Conservation (phyloP, 768 basidiomycete species). For the Termitomyces sp. region DNA sequence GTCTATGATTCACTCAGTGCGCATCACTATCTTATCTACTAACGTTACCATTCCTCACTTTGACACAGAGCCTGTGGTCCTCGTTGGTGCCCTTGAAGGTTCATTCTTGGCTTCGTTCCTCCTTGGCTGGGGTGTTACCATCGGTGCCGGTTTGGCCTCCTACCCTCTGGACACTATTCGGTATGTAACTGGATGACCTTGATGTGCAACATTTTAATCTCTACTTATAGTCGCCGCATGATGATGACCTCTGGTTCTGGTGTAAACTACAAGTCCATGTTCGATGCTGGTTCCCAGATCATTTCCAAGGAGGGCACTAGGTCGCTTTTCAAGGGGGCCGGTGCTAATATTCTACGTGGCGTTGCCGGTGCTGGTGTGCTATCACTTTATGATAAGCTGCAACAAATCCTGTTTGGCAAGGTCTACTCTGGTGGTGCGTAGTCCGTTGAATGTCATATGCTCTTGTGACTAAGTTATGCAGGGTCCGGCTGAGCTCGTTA, state of each 20-base stretch:
- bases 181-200: constrained; percentile 28
- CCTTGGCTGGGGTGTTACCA: constrained; percentile 99
- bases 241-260: constrained; percentile 99
- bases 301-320: constrained; percentile 91
- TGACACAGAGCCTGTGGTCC: constrained; percentile 84
- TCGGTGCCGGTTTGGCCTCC: constrained; percentile 98
- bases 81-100: constrained; percentile 91
- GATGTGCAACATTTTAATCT: constrained; percentile 9
- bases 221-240: constrained; percentile 88
- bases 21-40: constrained; percentile 24
- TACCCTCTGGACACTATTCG: constrained; percentile 92
- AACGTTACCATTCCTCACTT: constrained; percentile 17
- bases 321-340: constrained; percentile 99
- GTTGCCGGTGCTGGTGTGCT: constrained; percentile 99
- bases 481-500: constrained; percentile 40
- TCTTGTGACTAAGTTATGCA: constrained; percentile 11
- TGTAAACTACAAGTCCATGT: constrained; percentile 99
- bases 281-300: constrained; percentile 91
- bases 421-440: constrained; percentile 91
- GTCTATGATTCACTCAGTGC: constrained; percentile 89
- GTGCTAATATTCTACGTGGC: constrained; percentile 94
- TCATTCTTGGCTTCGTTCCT: constrained; percentile 96
- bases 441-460: not conserved
- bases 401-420: constrained; percentile 95
- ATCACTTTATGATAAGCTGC: constrained; percentile 98